Evolutionary conservation across 345 rosid genomes (phyloP).

Genomic region (Isatis tinctoria): DNA sequence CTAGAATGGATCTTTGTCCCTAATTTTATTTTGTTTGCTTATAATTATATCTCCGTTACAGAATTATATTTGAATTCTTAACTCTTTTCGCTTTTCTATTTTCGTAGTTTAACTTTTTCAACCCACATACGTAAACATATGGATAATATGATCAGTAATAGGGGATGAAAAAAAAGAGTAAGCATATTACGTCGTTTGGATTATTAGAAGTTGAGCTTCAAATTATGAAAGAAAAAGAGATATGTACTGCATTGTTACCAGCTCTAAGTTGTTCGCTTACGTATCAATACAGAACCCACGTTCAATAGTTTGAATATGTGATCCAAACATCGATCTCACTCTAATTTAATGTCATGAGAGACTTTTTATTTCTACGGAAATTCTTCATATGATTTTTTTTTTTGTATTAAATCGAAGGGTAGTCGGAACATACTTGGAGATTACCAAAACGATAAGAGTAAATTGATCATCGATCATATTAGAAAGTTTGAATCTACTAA

Average conservation of each 20-base stretch:
- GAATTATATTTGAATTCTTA: not conserved
- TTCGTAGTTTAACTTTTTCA: not conserved
- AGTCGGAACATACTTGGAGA: not conserved
- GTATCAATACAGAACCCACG: not conserved
- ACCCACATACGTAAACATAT: not conserved
- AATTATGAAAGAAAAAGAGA: not conserved
- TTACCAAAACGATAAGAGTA: not conserved
- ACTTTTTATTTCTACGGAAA: not conserved
- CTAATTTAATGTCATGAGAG: not conserved
- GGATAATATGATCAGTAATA: not conserved
- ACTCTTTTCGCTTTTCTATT: not conserved
- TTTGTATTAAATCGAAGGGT: not conserved
- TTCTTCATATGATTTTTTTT: not conserved
- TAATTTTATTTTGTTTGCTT: not conserved
- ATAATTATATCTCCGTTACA: not conserved
- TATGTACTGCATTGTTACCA: not conserved
- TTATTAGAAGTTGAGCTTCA: not conserved
- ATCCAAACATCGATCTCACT: not conserved
- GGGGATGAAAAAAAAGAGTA: not conserved
- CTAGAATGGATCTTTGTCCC: conserved; percentile 32
- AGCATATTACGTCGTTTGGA: not conserved
- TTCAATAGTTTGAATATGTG: not conserved
- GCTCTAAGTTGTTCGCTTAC: not conserved
- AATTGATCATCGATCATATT: no score
- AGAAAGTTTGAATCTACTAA: not conserved